phyloP scores from a whole-genome alignment of 371 early-diverging fungal genomes.

The Mortierella sp. region DNA sequence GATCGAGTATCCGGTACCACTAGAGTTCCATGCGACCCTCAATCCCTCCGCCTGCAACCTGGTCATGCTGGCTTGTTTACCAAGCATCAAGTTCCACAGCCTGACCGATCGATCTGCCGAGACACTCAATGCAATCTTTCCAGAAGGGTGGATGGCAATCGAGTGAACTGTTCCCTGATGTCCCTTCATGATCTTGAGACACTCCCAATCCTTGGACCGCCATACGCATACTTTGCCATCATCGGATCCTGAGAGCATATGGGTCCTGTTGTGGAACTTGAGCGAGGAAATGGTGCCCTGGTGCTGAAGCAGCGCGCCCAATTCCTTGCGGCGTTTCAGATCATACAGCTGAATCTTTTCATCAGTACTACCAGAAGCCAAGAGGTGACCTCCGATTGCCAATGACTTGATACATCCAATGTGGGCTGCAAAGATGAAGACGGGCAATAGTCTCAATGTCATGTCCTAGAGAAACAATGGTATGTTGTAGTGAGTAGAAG shows the following conservation, averaged over 20 bases:
- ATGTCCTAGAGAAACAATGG: slow-evolving; percentile 20
- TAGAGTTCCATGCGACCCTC: slow-evolving; percentile 79
- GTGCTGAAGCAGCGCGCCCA: slow-evolving; percentile 93
- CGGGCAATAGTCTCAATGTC: slow-evolving; percentile 68
- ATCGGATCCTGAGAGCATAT: slow-evolving; percentile 90
- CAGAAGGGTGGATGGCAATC: slow-evolving; percentile 92
- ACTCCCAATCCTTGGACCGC: slow-evolving; percentile 96
- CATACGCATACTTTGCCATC: slow-evolving; percentile 90
- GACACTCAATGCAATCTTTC: slow-evolving; percentile 90
- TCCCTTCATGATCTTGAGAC: slow-evolving; percentile 89
- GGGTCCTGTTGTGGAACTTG: slow-evolving; percentile 80
- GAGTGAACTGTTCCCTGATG: slow-evolving; percentile 83
- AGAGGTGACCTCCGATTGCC: slow-evolving; percentile 76
- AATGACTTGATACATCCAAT: slow-evolving; percentile 91
- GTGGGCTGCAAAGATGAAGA: slow-evolving; percentile 96
- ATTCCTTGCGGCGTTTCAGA: slow-evolving; percentile 85
- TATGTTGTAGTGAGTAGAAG: background rate
- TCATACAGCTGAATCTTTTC: slow-evolving; percentile 95
- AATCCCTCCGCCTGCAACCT: slow-evolving; percentile 60
- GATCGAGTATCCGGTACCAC: slow-evolving; percentile 82
- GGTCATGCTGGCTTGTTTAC: slow-evolving; percentile 77
- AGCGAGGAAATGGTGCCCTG: slow-evolving; percentile 90
- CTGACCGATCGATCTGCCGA: slow-evolving; percentile 82
- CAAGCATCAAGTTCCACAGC: slow-evolving; percentile 92
- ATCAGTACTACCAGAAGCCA: slow-evolving; percentile 97